Conservation (phyloP, 2,329 filamentous ascomycete genomes). For the Pseudophaeomoniella oleicola region DNA sequence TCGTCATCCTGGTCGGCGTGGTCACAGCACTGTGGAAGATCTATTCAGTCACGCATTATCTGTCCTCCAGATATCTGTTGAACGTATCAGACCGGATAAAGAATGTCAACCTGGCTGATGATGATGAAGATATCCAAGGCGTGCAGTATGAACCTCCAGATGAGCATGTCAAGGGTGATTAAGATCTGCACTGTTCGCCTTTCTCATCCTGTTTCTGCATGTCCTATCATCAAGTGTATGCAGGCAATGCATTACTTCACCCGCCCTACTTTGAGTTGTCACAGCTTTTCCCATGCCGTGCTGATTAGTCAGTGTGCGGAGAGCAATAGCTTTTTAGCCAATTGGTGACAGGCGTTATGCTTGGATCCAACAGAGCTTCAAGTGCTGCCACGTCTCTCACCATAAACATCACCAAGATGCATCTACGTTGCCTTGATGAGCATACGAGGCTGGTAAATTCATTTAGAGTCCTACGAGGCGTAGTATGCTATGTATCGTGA, state of each 20-base stretch:
- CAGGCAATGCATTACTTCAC: too few relatives aligned
- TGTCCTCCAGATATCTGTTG: slow-evolving; percentile 4
- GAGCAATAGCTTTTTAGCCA: slow-evolving; percentile 29
- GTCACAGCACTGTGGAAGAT: slow-evolving; percentile 51
- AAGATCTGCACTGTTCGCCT: too few relatives aligned
- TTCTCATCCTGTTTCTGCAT: too few relatives aligned
- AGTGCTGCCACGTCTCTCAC: background rate
- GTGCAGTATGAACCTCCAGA: too few relatives aligned
- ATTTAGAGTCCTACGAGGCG: too few relatives aligned
- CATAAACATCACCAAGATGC: background rate
- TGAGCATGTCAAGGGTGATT: too few relatives aligned
- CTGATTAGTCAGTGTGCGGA: slow-evolving; percentile 97
- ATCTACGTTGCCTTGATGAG: background rate
- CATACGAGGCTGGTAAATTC: background rate
- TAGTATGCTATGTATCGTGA: too few relatives aligned
- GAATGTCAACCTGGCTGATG: slow-evolving; percentile 47
- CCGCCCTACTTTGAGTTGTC: slow-evolving; percentile 97
- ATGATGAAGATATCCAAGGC: slow-evolving; percentile 33
- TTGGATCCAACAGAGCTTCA: background rate
- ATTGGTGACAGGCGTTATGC: background rate
- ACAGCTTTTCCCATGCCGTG: slow-evolving; percentile 69
- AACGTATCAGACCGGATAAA: slow-evolving; percentile 49
- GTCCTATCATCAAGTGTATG: background rate
- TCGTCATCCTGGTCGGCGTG: slow-evolving; percentile 66
- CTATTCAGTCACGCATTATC: background rate